Percentiles rank a stretch among this genome's conserved stretches.
These are phyloP conservation scores for Penicillium antarcticum DNA, from an alignment of 495 filamentous ascomycete genomes.

Conservation along the genomic window DNA sequence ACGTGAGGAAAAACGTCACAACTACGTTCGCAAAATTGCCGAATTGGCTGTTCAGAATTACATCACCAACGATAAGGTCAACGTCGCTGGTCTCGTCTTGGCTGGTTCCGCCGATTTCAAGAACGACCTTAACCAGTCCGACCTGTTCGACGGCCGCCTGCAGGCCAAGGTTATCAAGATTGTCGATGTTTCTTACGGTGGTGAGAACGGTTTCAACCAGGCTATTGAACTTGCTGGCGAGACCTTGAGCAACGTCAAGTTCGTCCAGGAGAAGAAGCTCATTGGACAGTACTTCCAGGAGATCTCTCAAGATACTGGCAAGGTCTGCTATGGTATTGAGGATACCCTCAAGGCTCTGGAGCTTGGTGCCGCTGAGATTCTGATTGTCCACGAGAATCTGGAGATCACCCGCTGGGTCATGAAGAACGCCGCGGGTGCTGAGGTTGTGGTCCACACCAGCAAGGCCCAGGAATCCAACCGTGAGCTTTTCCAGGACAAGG, in stretches of 20 bases:
- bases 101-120: slow-evolving; percentile 99
- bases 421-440: slow-evolving; percentile 67
- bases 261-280: slow-evolving; percentile 99
- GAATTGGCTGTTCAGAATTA: slow-evolving; percentile 97
- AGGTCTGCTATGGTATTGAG: slow-evolving; percentile 95
- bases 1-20: slow-evolving; percentile 99
- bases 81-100: slow-evolving; percentile 89
- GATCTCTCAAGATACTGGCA: slow-evolving; percentile 94
- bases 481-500: slow-evolving; percentile 86
- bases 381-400: slow-evolving; percentile 98
- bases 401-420: slow-evolving; percentile 89
- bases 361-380: slow-evolving; percentile 85
- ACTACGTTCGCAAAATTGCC: slow-evolving; percentile 98
- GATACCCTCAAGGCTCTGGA: slow-evolving; percentile 98
- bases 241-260: slow-evolving; percentile 98
- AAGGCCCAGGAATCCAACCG: slow-evolving; percentile 81
- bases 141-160: slow-evolving; percentile 91
- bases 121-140: slow-evolving; percentile 95
- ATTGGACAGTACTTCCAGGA: slow-evolving; percentile 98
- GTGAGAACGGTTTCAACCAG: slow-evolving; percentile 99
- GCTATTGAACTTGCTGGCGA: slow-evolving; percentile 93
- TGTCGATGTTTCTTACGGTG: slow-evolving; percentile 96
- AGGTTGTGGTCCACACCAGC: slow-evolving; percentile 79
- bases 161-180: slow-evolving; percentile 97
- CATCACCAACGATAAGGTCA: slow-evolving; percentile 96